phyloP scores from a whole-genome alignment of 2,329 filamentous ascomycete species.

The Anthostomella pinea region DNA sequence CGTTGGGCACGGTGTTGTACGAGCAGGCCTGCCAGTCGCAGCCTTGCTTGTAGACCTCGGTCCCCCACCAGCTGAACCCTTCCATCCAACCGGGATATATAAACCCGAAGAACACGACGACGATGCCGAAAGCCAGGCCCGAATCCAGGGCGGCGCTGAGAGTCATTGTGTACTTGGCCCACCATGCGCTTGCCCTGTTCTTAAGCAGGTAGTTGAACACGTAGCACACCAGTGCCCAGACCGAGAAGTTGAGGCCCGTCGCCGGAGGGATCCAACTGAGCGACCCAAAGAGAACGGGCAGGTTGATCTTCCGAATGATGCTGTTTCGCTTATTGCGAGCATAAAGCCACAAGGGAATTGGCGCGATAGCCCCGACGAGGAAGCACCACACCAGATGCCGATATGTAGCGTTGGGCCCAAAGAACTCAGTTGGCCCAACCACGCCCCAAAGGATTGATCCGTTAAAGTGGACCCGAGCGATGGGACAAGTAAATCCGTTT shows the following conservation, averaged over 20 bases:
- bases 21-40: constrained; percentile 83
- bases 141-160: constrained; percentile 80
- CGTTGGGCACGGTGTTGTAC: constrained; percentile 61
- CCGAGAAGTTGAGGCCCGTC: constrained; percentile 81
- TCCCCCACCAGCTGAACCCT: constrained; percentile 83
- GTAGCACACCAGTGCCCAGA: constrained; percentile 83
- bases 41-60: constrained; percentile 78
- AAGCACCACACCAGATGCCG: constrained; percentile 79
- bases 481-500: constrained; percentile 84
- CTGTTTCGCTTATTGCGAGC: constrained; percentile 57
- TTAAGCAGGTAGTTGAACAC: constrained; percentile 77
- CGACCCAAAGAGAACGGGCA: constrained; percentile 79
- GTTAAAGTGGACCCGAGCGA: constrained; percentile 86
- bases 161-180: constrained; percentile 90
- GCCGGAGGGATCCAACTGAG: constrained; percentile 86
- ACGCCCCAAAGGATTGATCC: constrained; percentile 88
- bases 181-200: constrained; percentile 70
- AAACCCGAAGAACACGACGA: constrained; percentile 82
- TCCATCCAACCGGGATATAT: constrained; percentile 76
- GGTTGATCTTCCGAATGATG: constrained; percentile 72
- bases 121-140: constrained; percentile 76
- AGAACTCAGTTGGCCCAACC: constrained; percentile 79
- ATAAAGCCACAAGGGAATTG: constrained; percentile 72
- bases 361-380: constrained; percentile 70
- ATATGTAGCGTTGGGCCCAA: constrained; percentile 73